Base-by-base conservation (phyloP, 2,329 filamentous ascomycete species). In the Phyllosticta citriasiana region DNA sequence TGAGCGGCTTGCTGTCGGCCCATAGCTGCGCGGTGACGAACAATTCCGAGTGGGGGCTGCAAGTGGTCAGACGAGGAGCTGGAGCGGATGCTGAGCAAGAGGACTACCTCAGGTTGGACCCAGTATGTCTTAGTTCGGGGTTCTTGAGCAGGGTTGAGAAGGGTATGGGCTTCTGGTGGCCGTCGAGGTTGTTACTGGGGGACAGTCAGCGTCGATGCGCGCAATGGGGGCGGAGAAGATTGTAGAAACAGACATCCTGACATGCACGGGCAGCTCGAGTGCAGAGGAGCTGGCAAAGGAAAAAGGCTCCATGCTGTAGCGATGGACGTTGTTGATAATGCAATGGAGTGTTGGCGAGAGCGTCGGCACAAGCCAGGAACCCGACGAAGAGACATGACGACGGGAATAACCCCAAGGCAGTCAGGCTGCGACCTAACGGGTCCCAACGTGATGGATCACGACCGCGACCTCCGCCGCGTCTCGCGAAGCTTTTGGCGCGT, bases 21-120 rank as follows among this genome's bases (percentile, higher is more conserved):
- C 93, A 99, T 69, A 97, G 83, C 74, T 97, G 94, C 8, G 88
- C 88, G 0, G 92, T 97, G 56, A 96, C 87, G 71, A 93, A 97
- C 55, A 99, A 86, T 72, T 99, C 94, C 26, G 91, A 97, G 71
- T 88, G 79, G 0, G 87, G 79, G 73, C 89, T 91, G 65, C 60
- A 63, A 35, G 14, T 53, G 33, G 60, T 63, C 52, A 58, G 62
- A 6, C 14, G 30, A 8, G 30, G 14, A 26, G 40, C 40, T 47
- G 40, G 4, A n/a, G 26, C 12, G 10, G 16, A 30, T 6, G 2
- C 1, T 22, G 16, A 5, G 6, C 26, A 47, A 24, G 26, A 35
- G 8, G 12, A 40, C 16, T 30, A 88, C 87, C 82, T 91, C 64
- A 86, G 84, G 69, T 93, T 94, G 22, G 93, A 96, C 57, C 91